These are phyloP conservation scores for Pyrenophora seminiperda DNA, from an alignment of 2,329 filamentous ascomycete species.

Conservation along the genomic window DNA sequence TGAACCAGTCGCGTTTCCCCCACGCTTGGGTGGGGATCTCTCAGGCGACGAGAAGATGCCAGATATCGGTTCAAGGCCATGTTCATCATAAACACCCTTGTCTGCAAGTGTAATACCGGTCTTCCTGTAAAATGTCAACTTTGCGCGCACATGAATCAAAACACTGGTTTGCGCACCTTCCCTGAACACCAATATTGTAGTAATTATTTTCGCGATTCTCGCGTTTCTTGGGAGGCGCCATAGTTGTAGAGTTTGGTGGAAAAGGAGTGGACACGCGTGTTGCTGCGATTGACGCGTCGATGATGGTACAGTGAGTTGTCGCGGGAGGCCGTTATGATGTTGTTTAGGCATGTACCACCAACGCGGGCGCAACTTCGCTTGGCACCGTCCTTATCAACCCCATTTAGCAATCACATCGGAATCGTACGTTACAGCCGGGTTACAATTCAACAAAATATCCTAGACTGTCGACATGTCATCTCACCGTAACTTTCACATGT, in stretches of 20 bases:
- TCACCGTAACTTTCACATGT: not conserved
- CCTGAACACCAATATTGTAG: conserved; percentile 49
- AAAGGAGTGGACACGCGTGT: conserved; percentile 19
- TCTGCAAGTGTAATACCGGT: conserved; percentile 85
- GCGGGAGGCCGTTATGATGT: conserved; percentile 19
- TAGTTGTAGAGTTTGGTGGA: conserved; percentile 12
- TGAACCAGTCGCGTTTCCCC: conserved; percentile 56
- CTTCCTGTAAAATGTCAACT: conserved; percentile 64
- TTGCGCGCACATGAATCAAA: conserved; percentile 3
- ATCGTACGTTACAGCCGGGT: not conserved
- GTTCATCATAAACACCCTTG: conserved; percentile 79
- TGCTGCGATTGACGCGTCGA: conserved; percentile 21
- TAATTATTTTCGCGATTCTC: conserved; percentile 49
- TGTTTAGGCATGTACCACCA: conserved; percentile 29
- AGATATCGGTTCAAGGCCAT: conserved; percentile 88
- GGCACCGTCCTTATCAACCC: conserved; percentile 3
- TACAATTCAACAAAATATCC: too few relatives aligned
- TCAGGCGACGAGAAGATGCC: conserved; percentile 87
- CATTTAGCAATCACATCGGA: not conserved
- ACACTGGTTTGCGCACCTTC: conserved; percentile 36
- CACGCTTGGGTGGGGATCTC: conserved; percentile 58
- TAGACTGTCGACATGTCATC: not conserved
- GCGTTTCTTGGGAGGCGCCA: conserved; percentile 45
- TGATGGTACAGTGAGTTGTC: conserved; percentile 2
- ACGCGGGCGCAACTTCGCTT: conserved; percentile 15